Evolutionary conservation across 352 stramenopile species (phyloP), one percentile per base, ranked within the genome.

Genomic region (Phytopythium helicoides): DNA sequence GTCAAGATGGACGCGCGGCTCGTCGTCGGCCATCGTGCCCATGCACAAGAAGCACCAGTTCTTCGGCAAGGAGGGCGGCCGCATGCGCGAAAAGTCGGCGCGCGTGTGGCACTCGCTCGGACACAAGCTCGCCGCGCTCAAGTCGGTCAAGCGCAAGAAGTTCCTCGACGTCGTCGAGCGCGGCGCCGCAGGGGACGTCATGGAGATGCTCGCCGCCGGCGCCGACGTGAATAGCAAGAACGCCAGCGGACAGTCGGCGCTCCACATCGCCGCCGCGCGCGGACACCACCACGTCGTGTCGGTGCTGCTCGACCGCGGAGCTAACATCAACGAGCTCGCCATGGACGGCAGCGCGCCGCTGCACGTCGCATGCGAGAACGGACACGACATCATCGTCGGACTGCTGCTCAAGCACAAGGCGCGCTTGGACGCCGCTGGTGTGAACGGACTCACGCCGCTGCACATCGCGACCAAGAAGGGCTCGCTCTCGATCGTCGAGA

Each of bases 61-160:
- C 56, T 53, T 49, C 45, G 60, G 45, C 59, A 65, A 48, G 39
- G 36, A 26, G 55, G 21, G 40, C 41, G 22, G 23, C 18, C 33
- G 31, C 31, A 35, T 42, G 46, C 46, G 46, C 46, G 46, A 42
- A 7, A 52, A 42, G 46, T 52, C 46, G 46, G 66, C 73, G 28
- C 76, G 78, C 38, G 73, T 89, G n/a, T 92, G 76, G 78, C 54
- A 81, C 58, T 92, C 85, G 52, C 60, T 92, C 5, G 81, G 81
- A 34, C 81, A 89, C 64, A 88, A 85, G 58, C 66, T 92, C 31
- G 76, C 81, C 18, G 64, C 73, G 28, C 81, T 92, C 57, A 86
- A 80, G 64, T 73, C 75, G 31, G 62, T 82, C 56, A 87, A 87
- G 49, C 72, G 81, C 57, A 86, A 84, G 58, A 76, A 78, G 36